Base-by-base conservation (phyloP, 108 stramenopile species). In the Skeletonema menzelii region DNA sequence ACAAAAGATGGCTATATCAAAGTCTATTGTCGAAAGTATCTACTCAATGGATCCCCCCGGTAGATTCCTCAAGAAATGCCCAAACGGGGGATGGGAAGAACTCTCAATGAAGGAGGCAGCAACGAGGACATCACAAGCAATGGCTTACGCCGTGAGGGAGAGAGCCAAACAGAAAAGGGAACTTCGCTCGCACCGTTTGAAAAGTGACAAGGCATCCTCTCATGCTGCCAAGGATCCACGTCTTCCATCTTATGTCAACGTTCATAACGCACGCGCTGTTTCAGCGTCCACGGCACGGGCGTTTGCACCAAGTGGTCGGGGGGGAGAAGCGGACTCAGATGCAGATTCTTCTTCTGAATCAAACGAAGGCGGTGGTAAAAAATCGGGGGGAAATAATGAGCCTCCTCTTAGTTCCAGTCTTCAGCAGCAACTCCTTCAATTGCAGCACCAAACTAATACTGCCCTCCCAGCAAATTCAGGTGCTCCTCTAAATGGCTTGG, bases 61-160 rank as follows among this genome's bases (percentile, higher is more conserved):
- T 0, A 59, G 90, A 28, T 91, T 91, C 49, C 84, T 91, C 15
- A 84, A 91, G 60, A 86, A 88, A 65, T 82, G 85, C 61, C 68
- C 65, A 12, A 53, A 12, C 2, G 78, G 82, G 7, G 37, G 72
- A 2, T 87, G 87, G 87, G 58, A 57, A 35, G 89, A 90, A 69
- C 83, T 90, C 56, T 85, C 87, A 8, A 76, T 84, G 34, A 84
- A 74, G 46, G 87, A 90, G 59, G 89, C 89, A n/a, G 68, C 84
- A 14, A 83, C 82, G 49, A 90, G 85, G 64, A 86, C 89, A 12
- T 84, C 85, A 31, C 89, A 90, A 71, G 86, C 87, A 8, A 53
- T 53, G 49, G 49, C 49, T 3, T 53, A 53, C 2, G 49, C 49
- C 4, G 49, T 53, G 19, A 53, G 49, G 49, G 49, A 20, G 8